Evolutionary conservation across 2,329 filamentous ascomycete species (phyloP).

Genomic region (Fusarium sp.): DNA sequence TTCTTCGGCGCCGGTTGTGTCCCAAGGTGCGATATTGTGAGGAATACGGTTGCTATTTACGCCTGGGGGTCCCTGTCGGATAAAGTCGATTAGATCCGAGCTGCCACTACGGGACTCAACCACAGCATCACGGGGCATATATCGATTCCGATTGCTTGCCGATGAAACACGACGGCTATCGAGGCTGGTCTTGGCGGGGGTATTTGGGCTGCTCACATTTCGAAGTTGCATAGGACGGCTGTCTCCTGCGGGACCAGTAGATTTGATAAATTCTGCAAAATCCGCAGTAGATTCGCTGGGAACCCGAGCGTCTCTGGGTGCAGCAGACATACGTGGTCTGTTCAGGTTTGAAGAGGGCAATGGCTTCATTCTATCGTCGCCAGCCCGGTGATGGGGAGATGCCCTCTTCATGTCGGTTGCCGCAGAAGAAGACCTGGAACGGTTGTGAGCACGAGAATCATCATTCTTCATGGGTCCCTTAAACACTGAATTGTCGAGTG

Average conservation of each 20-base stretch:
- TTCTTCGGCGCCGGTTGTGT: conserved; percentile 87
- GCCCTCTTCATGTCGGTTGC: conserved; percentile 49
- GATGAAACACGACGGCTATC: conserved; percentile 52
- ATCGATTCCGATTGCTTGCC: conserved; percentile 59
- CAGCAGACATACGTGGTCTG: conserved; percentile 37
- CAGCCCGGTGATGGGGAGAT: conserved; percentile 27
- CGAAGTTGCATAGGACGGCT: conserved; percentile 49
- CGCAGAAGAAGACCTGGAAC: conserved; percentile 61
- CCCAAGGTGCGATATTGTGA: conserved; percentile 83
- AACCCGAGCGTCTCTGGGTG: conserved; percentile 77
- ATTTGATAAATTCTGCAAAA: conserved; percentile 89
- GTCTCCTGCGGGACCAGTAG: conserved; percentile 75
- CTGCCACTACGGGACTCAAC: conserved; percentile 72
- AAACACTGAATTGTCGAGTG: conserved; percentile 53
- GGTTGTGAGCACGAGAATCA: conserved; percentile 53
- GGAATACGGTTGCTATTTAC: conserved; percentile 73
- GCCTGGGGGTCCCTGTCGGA: conserved; percentile 82
- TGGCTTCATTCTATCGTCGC: conserved; percentile 38
- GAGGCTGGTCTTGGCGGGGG: conserved; percentile 49
- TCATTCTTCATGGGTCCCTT: conserved; percentile 58
- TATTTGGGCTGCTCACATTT: conserved; percentile 45
- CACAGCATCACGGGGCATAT: conserved; percentile 77
- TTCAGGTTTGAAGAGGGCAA: conserved; percentile 31
- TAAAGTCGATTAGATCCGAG: conserved; percentile 94
- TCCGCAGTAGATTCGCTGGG: conserved; percentile 78